Base-by-base conservation (phyloP, 139 green algal genomes). In the Trebouxia sp. region DNA sequence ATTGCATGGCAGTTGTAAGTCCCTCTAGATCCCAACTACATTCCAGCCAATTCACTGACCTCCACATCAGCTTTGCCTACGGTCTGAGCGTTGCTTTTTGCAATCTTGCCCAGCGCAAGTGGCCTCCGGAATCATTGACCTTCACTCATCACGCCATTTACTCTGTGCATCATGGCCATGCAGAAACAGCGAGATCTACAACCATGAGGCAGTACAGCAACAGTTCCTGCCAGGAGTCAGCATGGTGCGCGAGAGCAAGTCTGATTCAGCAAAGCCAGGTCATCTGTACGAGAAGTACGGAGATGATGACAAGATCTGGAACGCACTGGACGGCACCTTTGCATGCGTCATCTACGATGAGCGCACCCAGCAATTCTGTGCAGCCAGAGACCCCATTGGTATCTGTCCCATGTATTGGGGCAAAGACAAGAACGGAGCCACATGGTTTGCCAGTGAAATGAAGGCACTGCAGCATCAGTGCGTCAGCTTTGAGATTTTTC, bases 401-500 rank as follows among this genome's bases (percentile, higher is more conserved):
- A 95, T 98, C 70, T 96, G 91, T 77, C 91, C 93, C 41, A 79
- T 99, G 80, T 99, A 99, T 90, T 98, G 94, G 81, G 97, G 97
- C 51, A 88, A 84, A 75, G 90, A 86, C 65, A 72, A 81, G 6
- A 91, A 96, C 67, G 97, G 97, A 50, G 89, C 83, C 47, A 85
- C 95, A 1, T 99, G 97, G 97, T 93, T 98, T 56, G 87, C 94
- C 28, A 93, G 83, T 42, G 97, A 99, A 84, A 98, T 99, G 94
- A 99, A 99, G 92, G 93, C 93, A 37, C 84, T 98, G 65, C 92
- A 97, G 89, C 85, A 82, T 38, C 65, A 83, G n/a, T 90, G 85
- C 82, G 83, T 80, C 26, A 75, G 67, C 17, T 87, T 94, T 69
- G 84, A 95, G 32, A 87, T 97, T 83, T 97, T 97, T 79, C 93